Base-by-base conservation (phyloP, 2,329 filamentous ascomycete species). In the Cladophialophora chaetospira region DNA sequence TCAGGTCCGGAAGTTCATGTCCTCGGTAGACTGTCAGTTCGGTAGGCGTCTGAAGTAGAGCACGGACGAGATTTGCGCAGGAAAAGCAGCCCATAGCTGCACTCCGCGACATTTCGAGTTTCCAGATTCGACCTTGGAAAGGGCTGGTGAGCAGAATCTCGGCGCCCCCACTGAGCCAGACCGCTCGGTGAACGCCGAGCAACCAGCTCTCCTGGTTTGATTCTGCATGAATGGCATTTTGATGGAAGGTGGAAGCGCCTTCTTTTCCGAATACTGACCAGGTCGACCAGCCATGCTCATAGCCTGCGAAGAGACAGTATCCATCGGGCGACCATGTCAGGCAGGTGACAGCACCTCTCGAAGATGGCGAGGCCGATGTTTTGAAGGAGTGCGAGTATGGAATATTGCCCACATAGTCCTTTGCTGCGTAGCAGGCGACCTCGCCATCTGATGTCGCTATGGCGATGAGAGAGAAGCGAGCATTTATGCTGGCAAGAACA, bases 191-290 rank as follows among this genome's bases (percentile, higher is more conserved):
- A 21, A 96, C 80, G 3, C 92, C 90, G 4, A 82, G 80, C n/a
- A 97, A 79, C 91, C 93, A 97, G 42, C 83, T 81, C 69, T 99
- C 93, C 25, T 81, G 82, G 67, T 94, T 93, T 5, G 76, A 75
- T 46, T 81, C 75, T 2, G 86, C 84, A 33, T 91, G 77, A 2
- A 76, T 73, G 23, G 79, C 77, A 66, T 96, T 89, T 10, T 83
- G 80, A 5, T 82, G 80, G 70, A 97, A 97, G 69, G 90, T 96
- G 65, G 85, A 90, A 53, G 88, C 91, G 11, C 91, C 87, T 2
- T 88, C 82, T 72, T 96, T 97, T 29, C 94, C 94, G 72, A 96
- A 99, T 33, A 97, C 94, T 70, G 93, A 97, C 93, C 93, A 99
- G 44, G 87, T 93, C 3, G 89, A 88, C 94, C 94, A 99, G 0